A percentile compares a stretch with the other conserved stretches of the same genome.
phyloP scores from a whole-genome alignment of 1,284 basidiomycete genomes.

The Rhodotorula sp. region DNA sequence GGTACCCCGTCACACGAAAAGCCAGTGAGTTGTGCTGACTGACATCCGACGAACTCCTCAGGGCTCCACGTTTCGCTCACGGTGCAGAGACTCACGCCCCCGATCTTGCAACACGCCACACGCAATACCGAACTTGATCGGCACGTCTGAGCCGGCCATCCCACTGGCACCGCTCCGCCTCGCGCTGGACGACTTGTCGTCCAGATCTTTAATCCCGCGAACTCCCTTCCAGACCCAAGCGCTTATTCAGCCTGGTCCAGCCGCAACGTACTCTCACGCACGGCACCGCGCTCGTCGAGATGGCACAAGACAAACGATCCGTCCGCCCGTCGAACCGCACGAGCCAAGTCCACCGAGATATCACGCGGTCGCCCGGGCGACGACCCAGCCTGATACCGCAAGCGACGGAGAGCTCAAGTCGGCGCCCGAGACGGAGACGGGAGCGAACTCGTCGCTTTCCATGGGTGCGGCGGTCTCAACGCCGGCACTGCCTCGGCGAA shows the following conservation, averaged over 20 bases:
- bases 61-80: not conserved
- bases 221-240: slow-evolving; percentile 46
- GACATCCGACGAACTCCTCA: no score
- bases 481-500: slow-evolving; percentile 30
- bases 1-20: no score
- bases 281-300: slow-evolving; percentile 52
- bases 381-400: slow-evolving; percentile 2
- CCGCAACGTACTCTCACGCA: slow-evolving; percentile 45
- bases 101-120: slow-evolving; percentile 52
- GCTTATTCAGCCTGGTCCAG: slow-evolving; percentile 50
- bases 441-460: not conserved
- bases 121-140: slow-evolving; percentile 85
- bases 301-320: slow-evolving; percentile 46
- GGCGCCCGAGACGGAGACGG: slow-evolving; percentile 26
- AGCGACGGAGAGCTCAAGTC: slow-evolving; percentile 20
- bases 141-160: slow-evolving; percentile 85
- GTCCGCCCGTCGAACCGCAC: slow-evolving; percentile 47
- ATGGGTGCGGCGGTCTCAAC: slow-evolving; percentile 9
- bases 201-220: slow-evolving; percentile 59
- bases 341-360: slow-evolving; percentile 54
- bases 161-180: slow-evolving; percentile 80
- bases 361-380: slow-evolving; percentile 28
- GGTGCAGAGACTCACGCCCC: slow-evolving; percentile 7
- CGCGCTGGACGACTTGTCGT: slow-evolving; percentile 84
- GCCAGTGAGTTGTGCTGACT: no score